Evolutionary conservation across 2,329 filamentous ascomycete species (phyloP).

Genomic region (Hawksworthiomyces lignivorus): DNA sequence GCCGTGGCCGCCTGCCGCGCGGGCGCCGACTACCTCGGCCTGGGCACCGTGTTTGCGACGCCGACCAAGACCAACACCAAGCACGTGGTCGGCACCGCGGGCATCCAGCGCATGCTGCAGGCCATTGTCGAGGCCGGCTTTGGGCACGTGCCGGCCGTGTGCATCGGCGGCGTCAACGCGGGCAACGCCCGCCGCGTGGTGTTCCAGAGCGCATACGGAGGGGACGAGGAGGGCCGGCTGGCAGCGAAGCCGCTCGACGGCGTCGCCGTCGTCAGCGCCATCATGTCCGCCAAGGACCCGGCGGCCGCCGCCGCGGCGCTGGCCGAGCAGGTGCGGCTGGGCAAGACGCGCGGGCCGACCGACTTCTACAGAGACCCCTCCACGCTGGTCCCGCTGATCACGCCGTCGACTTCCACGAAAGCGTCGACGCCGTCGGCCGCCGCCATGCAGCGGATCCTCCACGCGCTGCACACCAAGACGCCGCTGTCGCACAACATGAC

Average conservation of each 20-base stretch:
- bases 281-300: slow-evolving; percentile 66
- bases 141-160: slow-evolving; percentile 55
- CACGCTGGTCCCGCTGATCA: background rate
- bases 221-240: slow-evolving; percentile 10
- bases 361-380: too few relatives aligned
- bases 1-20: slow-evolving; percentile 61
- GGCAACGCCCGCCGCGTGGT: slow-evolving; percentile 67
- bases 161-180: slow-evolving; percentile 81
- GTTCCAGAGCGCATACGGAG: slow-evolving; percentile 50
- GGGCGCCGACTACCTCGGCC: slow-evolving; percentile 85
- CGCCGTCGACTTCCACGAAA: background rate
- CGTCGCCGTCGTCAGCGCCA: slow-evolving; percentile 82
- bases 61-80: slow-evolving; percentile 65
- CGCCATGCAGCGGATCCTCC: slow-evolving; percentile 39
- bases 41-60: slow-evolving; percentile 85
- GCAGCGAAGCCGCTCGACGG: slow-evolving; percentile 61
- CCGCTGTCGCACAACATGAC: slow-evolving; percentile 96
- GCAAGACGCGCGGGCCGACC: slow-evolving; percentile 6
- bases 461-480: slow-evolving; percentile 50
- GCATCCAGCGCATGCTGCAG: slow-evolving; percentile 58
- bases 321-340: slow-evolving; percentile 40
- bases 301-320: slow-evolving; percentile 55
- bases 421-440: slow-evolving; percentile 3
- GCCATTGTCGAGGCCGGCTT: slow-evolving; percentile 45
- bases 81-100: slow-evolving; percentile 65